phyloP scores from a whole-genome alignment of 306 rosid species.

The Gastrolobium bilobum region DNA sequence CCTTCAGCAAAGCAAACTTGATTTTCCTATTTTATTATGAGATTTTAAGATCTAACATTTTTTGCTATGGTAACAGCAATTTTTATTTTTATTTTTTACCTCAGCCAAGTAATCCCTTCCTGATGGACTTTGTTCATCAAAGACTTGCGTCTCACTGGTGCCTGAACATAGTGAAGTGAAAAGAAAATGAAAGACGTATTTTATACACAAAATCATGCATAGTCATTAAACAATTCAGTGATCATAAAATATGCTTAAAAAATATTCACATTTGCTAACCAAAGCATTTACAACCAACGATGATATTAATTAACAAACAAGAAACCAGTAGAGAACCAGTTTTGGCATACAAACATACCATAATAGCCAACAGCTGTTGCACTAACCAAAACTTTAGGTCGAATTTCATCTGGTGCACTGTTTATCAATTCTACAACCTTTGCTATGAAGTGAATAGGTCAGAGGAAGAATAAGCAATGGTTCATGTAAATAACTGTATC shows the following conservation, averaged over 20 bases:
- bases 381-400: slow-evolving; percentile 85
- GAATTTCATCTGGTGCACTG: slow-evolving; percentile 74
- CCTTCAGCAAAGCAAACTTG: not conserved
- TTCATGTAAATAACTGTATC: slow-evolving; percentile 13
- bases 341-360: slow-evolving; percentile 64
- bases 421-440: slow-evolving; percentile 89
- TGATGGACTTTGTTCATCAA: slow-evolving; percentile 89
- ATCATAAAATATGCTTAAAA: slow-evolving; percentile 21
- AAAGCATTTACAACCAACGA: slow-evolving; percentile 9
- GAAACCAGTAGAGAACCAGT: slow-evolving; percentile 14
- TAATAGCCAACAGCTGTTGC: slow-evolving; percentile 98
- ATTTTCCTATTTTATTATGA: not conserved
- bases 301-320: slow-evolving; percentile 20
- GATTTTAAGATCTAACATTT: not conserved
- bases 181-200: slow-evolving; percentile 33
- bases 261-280: slow-evolving; percentile 6
- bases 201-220: slow-evolving; percentile 6
- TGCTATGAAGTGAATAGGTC: slow-evolving; percentile 57
- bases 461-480: slow-evolving; percentile 51
- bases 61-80: not conserved
- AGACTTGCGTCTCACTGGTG: slow-evolving; percentile 74
- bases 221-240: slow-evolving; percentile 1
- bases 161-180: slow-evolving; percentile 60
- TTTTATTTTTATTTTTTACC: slow-evolving; percentile 68
- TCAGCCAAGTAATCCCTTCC: slow-evolving; percentile 96